A percentile compares a stretch with the other conserved stretches of the same genome.
Evolutionary conservation across 1,284 basidiomycete genomes (phyloP).

Genomic region (Crocinoboletus sp.): DNA sequence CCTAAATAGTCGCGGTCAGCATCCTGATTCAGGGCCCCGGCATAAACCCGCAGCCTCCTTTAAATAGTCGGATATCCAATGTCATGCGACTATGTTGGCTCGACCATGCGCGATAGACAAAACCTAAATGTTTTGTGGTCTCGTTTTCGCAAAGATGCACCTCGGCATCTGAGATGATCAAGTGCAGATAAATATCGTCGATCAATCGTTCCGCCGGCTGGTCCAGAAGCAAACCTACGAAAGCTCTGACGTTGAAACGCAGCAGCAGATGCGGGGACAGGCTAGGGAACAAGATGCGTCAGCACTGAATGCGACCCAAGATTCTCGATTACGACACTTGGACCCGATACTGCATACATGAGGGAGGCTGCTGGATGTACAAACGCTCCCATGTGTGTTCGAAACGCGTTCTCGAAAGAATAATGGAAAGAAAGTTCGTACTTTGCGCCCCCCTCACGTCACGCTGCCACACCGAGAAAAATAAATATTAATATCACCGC

Average conservation of each 20-base stretch:
- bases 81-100: too few species aligned
- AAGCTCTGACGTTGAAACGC: too few species aligned
- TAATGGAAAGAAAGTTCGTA: constrained; percentile 9
- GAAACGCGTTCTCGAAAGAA: constrained; percentile 8
- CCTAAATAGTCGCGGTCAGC: too few species aligned
- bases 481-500: constrained; percentile 4
- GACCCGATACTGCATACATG: neutral
- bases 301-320: too few species aligned
- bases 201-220: neutral
- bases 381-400: neutral
- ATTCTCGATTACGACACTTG: neutral
- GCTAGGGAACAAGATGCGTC: neutral
- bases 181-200: too few species aligned
- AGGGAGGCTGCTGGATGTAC: neutral
- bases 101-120: neutral
- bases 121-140: too few species aligned
- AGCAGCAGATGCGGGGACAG: neutral
- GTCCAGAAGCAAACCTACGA: too few species aligned
- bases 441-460: constrained; percentile 15
- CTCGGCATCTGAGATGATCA: too few species aligned
- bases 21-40: neutral
- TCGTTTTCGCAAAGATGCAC: too few species aligned
- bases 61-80: neutral
- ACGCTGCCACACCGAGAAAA: neutral
- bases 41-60: neutral